Evolutionary conservation across 2,329 filamentous ascomycete species (phyloP).

Genomic region (Elsinoe perseae): DNA sequence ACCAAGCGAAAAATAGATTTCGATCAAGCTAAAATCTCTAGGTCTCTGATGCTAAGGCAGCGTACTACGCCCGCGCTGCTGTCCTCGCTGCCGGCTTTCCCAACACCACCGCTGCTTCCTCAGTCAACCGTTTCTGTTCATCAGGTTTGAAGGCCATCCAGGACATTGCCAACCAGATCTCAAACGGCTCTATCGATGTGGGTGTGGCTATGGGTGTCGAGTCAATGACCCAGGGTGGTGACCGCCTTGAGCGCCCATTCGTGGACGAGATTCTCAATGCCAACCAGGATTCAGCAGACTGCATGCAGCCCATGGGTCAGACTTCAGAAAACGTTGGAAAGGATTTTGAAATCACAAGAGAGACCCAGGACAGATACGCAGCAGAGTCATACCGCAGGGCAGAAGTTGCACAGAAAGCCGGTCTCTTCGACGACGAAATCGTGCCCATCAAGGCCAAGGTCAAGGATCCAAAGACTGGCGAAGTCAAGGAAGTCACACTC

Average conservation of each 20-base stretch:
- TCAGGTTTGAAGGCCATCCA: conserved; percentile 92
- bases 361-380: conserved; percentile 76
- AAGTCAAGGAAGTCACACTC: conserved; percentile 68
- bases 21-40: conserved; percentile 28
- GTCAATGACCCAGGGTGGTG: conserved; percentile 70
- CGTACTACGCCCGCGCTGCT: conserved; percentile 86
- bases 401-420: conserved; percentile 81
- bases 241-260: conserved; percentile 64
- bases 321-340: conserved; percentile 91
- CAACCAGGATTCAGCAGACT: conserved; percentile 73
- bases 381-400: conserved; percentile 82
- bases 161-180: conserved; percentile 86
- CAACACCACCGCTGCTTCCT: conserved; percentile 73
- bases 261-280: conserved; percentile 62
- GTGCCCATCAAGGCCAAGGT: conserved; percentile 74
- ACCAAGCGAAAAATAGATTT: conserved; percentile 18
- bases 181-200: conserved; percentile 69
- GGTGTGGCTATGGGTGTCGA: conserved; percentile 86
- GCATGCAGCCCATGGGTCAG: conserved; percentile 95
- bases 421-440: conserved; percentile 91
- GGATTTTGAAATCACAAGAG: conserved; percentile 77
- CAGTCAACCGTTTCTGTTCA: conserved; percentile 93
- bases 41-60: conserved; percentile 77
- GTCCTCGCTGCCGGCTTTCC: conserved; percentile 87
- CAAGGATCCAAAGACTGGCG: conserved; percentile 75